phyloP scores from a whole-genome alignment of 306 rosid species.

The Dalbergia cochinchinensis region DNA sequence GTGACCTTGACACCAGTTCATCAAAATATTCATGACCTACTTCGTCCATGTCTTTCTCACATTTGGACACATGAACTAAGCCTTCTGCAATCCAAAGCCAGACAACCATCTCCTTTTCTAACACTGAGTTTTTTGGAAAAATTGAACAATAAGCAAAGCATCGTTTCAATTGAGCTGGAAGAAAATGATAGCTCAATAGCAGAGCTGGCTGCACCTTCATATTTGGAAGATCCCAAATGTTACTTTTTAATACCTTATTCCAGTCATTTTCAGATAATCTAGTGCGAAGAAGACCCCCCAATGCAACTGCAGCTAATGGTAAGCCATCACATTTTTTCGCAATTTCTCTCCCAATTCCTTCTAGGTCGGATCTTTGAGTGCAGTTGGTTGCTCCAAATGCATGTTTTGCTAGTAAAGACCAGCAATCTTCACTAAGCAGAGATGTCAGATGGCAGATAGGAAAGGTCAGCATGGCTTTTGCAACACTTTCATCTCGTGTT shows the following conservation, averaged over 20 bases:
- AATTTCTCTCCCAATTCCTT: not conserved
- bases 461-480: conserved; percentile 4
- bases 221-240: not conserved
- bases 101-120: not conserved
- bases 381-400: conserved; percentile 4
- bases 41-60: not conserved
- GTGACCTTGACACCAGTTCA: not conserved
- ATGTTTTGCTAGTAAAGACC: conserved; percentile 19
- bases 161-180: not conserved
- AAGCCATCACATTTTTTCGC: not conserved
- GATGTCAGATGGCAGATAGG: not conserved
- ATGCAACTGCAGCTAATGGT: too few species aligned
- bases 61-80: not conserved
- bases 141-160: not conserved
- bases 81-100: not conserved
- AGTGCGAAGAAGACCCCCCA: too few species aligned
- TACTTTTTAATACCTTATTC: not conserved
- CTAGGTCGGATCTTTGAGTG: not conserved
- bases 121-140: not conserved
- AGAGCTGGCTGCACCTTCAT: not conserved
- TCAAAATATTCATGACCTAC: not conserved
- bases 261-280: too few species aligned
- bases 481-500: conserved; percentile 12
- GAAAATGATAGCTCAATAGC: not conserved
- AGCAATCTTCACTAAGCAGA: not conserved